Conservation (phyloP, 257 asterid genomes). For the Cinchona pubescens region DNA sequence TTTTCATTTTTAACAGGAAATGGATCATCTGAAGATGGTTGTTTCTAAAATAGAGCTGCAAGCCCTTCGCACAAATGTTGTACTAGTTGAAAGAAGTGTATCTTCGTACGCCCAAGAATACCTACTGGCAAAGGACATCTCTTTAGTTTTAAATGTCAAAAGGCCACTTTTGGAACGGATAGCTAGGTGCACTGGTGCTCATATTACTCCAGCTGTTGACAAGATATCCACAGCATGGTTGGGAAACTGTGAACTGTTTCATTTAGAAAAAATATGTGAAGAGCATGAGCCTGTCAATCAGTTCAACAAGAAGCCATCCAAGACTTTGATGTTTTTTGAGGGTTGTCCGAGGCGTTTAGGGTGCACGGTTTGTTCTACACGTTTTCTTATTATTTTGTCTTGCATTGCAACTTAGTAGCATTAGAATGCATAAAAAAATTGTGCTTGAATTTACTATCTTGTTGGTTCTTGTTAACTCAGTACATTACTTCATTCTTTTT, state of each 20-base stretch:
- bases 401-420: not conserved
- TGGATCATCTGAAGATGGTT: conserved; percentile 67
- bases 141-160: conserved; percentile 81
- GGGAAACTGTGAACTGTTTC: conserved; percentile 91
- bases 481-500: not conserved
- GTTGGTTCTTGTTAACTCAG: not conserved
- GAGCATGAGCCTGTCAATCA: conserved; percentile 69
- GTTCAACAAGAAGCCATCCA: conserved; percentile 66
- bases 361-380: conserved; percentile 68
- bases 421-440: not conserved
- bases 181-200: conserved; percentile 90
- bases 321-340: conserved; percentile 91
- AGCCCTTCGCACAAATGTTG: conserved; percentile 84
- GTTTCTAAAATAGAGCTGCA: conserved; percentile 87
- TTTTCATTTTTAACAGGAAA: conserved; percentile 55
- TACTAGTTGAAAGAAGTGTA: conserved; percentile 89
- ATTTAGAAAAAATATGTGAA: conserved; percentile 67
- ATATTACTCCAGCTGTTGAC: conserved; percentile 74
- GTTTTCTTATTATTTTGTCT: not conserved
- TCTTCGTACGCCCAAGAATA: conserved; percentile 88
- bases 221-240: conserved; percentile 60
- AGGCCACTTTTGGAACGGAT: conserved; percentile 73
- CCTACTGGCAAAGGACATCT: conserved; percentile 80
- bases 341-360: conserved; percentile 96
- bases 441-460: not conserved